Base-by-base conservation (phyloP, 2,329 filamentous ascomycete genomes). In the Fonsecaea erecta region DNA sequence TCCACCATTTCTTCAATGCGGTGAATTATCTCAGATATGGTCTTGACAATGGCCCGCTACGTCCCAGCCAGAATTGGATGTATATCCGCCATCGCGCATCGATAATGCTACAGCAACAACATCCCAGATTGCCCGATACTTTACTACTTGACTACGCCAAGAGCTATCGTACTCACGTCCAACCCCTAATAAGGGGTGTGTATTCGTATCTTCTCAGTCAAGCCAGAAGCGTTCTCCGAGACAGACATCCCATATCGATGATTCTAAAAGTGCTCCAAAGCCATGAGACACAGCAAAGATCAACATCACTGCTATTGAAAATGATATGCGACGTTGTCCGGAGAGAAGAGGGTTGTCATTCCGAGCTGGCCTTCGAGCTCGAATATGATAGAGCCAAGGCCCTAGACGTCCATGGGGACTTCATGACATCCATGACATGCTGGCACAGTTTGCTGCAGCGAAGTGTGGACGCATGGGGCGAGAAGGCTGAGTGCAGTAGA, bases 181-280 rank as follows among this genome's bases (percentile, higher is more conserved):
- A n/a, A n/a, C n/a, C n/a, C n/a, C n/a, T n/a, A n/a, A n/a, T n/a
- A n/a, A n/a, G 18, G 9, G 21, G 8, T 2, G 21, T 26, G 30
- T n/a, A 58, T 2, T 61, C 32, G 9, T 62, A 55, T 28, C 34
- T 67, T 1, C 18, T 24, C 24, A 28, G 40, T 18, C 2, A 59
- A 37, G 57, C 65, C 34, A 61, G 18, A 14, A 62, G 18, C 18
- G 5, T 64, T 21, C 51, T 67, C 11, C 35, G 14, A 34, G 26
- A 51, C 7, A 54, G 11, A 7, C 60, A 67, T 52, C 65, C 65
- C 16, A 14, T 64, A 1, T 24, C 28, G 26, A 61, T 58, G 61
- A 53, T 62, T 30, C 37, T 67, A 6, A 30, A 57, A 7, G 34
- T 66, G 26, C 7, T 35, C 2, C 14, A 6, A 1, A 24, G n/a